Conservation (phyloP, 1,284 basidiomycete genomes). For the Tetrapyrgos nigripes region DNA sequence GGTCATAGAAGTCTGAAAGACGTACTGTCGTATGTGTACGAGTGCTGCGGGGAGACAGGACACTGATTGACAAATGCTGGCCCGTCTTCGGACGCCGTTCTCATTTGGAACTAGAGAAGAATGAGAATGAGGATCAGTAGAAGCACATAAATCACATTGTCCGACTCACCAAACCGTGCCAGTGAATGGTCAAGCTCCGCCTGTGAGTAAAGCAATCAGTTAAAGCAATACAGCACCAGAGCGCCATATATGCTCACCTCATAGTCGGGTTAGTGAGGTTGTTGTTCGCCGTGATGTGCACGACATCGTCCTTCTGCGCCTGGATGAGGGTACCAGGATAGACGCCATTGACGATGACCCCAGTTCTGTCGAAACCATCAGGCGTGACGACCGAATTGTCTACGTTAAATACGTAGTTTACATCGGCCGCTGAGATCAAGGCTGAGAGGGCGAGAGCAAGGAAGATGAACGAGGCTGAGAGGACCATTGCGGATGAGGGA, state of each 20-base stretch:
- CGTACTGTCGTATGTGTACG: neutral
- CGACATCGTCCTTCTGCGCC: conserved; percentile 23
- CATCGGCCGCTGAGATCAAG: conserved; percentile 7
- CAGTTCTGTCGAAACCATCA: conserved; percentile 22
- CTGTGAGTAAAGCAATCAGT: neutral
- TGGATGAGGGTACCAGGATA: conserved; percentile 23
- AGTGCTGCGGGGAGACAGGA: too few relatives aligned
- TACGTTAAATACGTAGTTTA: conserved; percentile 11
- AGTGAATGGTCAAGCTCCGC: conserved; percentile 23
- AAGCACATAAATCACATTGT: conserved; percentile 10
- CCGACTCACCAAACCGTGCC: conserved; percentile 23
- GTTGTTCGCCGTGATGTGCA: conserved; percentile 24
- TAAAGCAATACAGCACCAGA: neutral
- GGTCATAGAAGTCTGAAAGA: conserved; percentile 25
- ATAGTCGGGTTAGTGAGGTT: conserved; percentile 22
- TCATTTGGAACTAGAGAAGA: conserved; percentile 22
- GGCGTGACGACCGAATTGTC: conserved; percentile 13
- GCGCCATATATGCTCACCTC: conserved; percentile 13
- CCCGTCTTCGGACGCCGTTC: conserved; percentile 13
- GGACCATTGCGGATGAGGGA: neutral
- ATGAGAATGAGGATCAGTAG: conserved; percentile 24
- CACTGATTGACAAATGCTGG: too few relatives aligned
- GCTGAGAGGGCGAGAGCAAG: conserved; percentile 1
- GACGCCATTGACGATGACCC: conserved; percentile 13
- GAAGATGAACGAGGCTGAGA: neutral